Evolutionary conservation across 1,284 basidiomycete species (phyloP).

Genomic region (Marasmius sp.): DNA sequence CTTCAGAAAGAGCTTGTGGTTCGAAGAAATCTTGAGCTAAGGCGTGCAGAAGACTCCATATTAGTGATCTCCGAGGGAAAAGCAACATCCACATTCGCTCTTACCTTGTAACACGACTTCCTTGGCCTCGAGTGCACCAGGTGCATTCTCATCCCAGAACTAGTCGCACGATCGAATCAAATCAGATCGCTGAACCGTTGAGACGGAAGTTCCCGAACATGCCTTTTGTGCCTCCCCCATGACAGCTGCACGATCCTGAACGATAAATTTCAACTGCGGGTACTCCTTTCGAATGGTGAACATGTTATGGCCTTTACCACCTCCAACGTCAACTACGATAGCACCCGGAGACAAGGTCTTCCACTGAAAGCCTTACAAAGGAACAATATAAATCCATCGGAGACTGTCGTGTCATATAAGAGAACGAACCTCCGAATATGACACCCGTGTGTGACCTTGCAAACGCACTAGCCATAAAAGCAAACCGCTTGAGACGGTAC

Average conservation of each 20-base stretch:
- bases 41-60: not conserved
- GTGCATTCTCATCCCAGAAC: slow-evolving; percentile 12
- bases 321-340: slow-evolving; percentile 27
- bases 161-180: not conserved
- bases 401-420: not conserved
- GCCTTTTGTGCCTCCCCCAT: slow-evolving; percentile 19
- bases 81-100: not conserved
- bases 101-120: slow-evolving; percentile 11
- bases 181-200: not conserved
- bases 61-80: not conserved
- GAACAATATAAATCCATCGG: not conserved
- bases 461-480: slow-evolving; percentile 21
- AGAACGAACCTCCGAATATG: not conserved
- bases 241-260: slow-evolving; percentile 21
- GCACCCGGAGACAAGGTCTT: slow-evolving; percentile 13
- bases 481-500: slow-evolving; percentile 17
- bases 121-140: slow-evolving; percentile 2
- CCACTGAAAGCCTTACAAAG: slow-evolving; percentile 23
- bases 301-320: slow-evolving; percentile 21
- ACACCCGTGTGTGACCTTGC: slow-evolving; percentile 14
- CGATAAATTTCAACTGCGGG: slow-evolving; percentile 15
- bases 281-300: slow-evolving; percentile 15
- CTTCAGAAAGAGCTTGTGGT: slow-evolving; percentile 10
- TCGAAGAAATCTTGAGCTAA: slow-evolving; percentile 14
- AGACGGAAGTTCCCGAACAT: not conserved